These are phyloP conservation scores for Arthroderma uncinatum DNA, from an alignment of 2,329 filamentous ascomycete species.

Conservation along the genomic window DNA sequence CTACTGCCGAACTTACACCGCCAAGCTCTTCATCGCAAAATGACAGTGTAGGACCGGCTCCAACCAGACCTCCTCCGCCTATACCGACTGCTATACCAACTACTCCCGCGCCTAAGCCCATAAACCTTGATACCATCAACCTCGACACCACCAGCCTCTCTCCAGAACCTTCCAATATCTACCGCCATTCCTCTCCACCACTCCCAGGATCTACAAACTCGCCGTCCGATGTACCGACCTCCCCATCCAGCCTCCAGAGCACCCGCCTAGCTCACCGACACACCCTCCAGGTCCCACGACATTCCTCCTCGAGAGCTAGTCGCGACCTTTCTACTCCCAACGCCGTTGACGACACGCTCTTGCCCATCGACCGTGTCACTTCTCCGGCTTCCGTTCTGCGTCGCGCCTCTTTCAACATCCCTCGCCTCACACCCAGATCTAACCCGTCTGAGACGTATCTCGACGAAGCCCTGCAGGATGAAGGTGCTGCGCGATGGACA, in stretches of 20 bases:
- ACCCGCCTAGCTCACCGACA: conserved; percentile 66
- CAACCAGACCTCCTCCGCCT: conserved; percentile 2
- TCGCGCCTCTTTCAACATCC: conserved; percentile 72
- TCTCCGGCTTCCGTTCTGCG: conserved; percentile 54
- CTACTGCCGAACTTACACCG: neutral
- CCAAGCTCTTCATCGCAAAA: neutral
- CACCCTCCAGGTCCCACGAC: conserved; percentile 75
- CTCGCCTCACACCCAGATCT: conserved; percentile 68
- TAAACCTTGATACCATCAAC: conserved; percentile 19
- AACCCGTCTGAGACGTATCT: conserved; percentile 72
- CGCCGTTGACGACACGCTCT: conserved; percentile 47
- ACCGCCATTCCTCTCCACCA: conserved; percentile 7
- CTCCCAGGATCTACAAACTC: conserved; percentile 8
- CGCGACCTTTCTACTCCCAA: conserved; percentile 49
- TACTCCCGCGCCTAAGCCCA: conserved; percentile 20
- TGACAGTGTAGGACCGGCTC: neutral
- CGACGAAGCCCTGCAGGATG: conserved; percentile 75
- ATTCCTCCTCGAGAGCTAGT: conserved; percentile 47
- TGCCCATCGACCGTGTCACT: conserved; percentile 71
- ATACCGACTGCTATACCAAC: conserved; percentile 16
- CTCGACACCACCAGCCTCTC: conserved; percentile 24
- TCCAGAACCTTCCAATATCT: conserved; percentile 20
- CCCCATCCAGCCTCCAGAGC: conserved; percentile 36
- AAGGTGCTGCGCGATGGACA: conserved; percentile 83
- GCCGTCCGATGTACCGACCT: conserved; percentile 9